Evolutionary conservation across 805 yeast genomes (phyloP), one percentile per base, ranked within the genome.

Genomic region (Nakazawaea ernobii): DNA sequence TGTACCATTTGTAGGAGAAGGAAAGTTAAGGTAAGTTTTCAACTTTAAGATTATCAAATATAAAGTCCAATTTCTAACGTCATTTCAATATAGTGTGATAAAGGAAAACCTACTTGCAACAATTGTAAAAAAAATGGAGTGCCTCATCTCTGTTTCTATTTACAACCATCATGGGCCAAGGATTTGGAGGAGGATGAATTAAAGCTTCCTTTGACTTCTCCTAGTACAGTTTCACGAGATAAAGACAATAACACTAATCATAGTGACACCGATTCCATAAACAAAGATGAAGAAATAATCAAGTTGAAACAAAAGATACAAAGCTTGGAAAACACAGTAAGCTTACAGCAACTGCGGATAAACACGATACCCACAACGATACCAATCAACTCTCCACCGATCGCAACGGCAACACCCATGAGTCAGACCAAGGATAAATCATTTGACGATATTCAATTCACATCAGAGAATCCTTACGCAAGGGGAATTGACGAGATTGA

Each of bases 131-230:
- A 75, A 55, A 77, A 79, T 13, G 82, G 82, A 2, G 82, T 78
- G 13, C 74, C 74, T 7, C 82, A 78, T 56, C 60, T 78, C 15
- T 78, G 84, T 49, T 77, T 75, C 45, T 78, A 77, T 53, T 66
- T 78, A 53, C 82, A 76, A 51, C 84, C 81, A 37, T 66, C 71
- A n/a, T 78, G 84, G 84, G 82, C 83, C 0, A 71, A 70, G 48
- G 74, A 74, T 4, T 49, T 61, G 55, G 57, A 56, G 17, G 67
- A 62, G n/a, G 59, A 58, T 7, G 68, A 63, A 41, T 48, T 61
- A 32, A 56, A 53, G 32, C 48, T 58, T 33, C 57, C 61, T 2
- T 45, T 49, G 6, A 46, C 52, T 8, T 36, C 56, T 4, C 44
- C 41, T 20, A 45, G 45, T 8, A 42, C 39, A 20, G 46, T 32